Percentiles rank a stretch among this genome's conserved stretches.
Evolutionary conservation across 805 yeast species (phyloP).

Genomic region (Metahyphopichia silvanorum): DNA sequence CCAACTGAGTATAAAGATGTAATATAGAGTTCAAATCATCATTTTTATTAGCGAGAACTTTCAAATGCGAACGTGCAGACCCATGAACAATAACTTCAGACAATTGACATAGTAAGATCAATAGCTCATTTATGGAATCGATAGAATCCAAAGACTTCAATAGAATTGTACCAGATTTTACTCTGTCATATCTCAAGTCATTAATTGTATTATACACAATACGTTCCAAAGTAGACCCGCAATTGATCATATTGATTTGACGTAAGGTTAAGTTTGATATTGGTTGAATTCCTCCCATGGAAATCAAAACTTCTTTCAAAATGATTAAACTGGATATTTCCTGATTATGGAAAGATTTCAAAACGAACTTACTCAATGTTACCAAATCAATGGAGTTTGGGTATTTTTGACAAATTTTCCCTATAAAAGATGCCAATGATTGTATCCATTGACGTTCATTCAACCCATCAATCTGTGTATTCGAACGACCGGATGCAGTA

Average conservation of each 20-base stretch:
- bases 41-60: conserved; percentile 64
- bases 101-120: conserved; percentile 56
- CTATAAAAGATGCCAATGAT: conserved; percentile 75
- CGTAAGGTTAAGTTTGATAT: conserved; percentile 61
- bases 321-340: conserved; percentile 62
- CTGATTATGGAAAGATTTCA: conserved; percentile 60
- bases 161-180: conserved; percentile 48
- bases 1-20: conserved; percentile 58
- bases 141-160: conserved; percentile 42
- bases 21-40: conserved; percentile 73
- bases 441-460: conserved; percentile 83
- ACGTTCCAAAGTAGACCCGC: conserved; percentile 56
- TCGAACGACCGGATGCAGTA: conserved; percentile 58
- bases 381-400: conserved; percentile 52
- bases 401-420: conserved; percentile 60
- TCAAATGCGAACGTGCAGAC: conserved; percentile 48
- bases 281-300: conserved; percentile 79
- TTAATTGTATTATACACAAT: conserved; percentile 56
- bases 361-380: conserved; percentile 57
- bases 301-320: conserved; percentile 59
- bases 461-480: conserved; percentile 74
- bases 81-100: conserved; percentile 36
- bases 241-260: conserved; percentile 64
- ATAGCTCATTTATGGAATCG: conserved; percentile 57
- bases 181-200: conserved; percentile 51